Percentiles rank a stretch among this genome's conserved stretches.
Evolutionary conservation across 106 monocot genomes (phyloP).

Genomic region (Iris macrosiphon): DNA sequence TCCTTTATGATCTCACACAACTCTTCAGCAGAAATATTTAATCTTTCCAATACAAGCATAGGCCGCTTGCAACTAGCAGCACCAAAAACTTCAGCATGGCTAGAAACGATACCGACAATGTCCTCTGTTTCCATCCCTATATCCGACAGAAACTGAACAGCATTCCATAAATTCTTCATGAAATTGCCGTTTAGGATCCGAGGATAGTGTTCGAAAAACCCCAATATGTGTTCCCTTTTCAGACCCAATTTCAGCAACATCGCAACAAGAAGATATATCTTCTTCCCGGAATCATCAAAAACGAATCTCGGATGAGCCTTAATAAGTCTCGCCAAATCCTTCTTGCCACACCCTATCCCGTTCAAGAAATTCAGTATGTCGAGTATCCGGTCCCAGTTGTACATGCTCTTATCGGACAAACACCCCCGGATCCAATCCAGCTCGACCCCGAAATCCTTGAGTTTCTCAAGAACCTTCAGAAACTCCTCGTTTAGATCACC

Average conservation of each 20-base stretch:
- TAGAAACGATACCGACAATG: slow-evolving; percentile 38
- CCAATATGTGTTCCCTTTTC: slow-evolving; percentile 30
- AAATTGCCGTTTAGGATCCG: slow-evolving; percentile 52
- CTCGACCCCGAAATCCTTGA: slow-evolving; percentile 42
- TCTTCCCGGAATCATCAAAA: slow-evolving; percentile 85
- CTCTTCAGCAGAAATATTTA: slow-evolving; percentile 24
- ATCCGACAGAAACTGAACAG: slow-evolving; percentile 52
- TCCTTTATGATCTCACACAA: slow-evolving; percentile 43
- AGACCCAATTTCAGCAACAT: slow-evolving; percentile 67
- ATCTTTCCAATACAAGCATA: slow-evolving; percentile 24
- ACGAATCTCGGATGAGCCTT: slow-evolving; percentile 60
- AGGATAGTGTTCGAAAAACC: slow-evolving; percentile 57
- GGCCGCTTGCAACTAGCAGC: slow-evolving; percentile 35
- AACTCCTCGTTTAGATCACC: slow-evolving; percentile 48
- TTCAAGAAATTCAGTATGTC: slow-evolving; percentile 50
- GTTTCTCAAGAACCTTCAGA: slow-evolving; percentile 34
- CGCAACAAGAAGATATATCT: slow-evolving; percentile 68
- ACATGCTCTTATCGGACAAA: slow-evolving; percentile 52
- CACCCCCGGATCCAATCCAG: slow-evolving; percentile 62
- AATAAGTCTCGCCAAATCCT: slow-evolving; percentile 32
- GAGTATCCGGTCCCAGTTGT: slow-evolving; percentile 53
- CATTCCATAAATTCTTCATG: slow-evolving; percentile 38
- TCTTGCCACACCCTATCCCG: slow-evolving; percentile 37
- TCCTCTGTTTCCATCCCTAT: slow-evolving; percentile 51
- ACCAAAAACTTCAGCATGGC: slow-evolving; percentile 46